phyloP scores from a whole-genome alignment of 176 grass and related monocot species.

The Phoenix dactylifera region DNA sequence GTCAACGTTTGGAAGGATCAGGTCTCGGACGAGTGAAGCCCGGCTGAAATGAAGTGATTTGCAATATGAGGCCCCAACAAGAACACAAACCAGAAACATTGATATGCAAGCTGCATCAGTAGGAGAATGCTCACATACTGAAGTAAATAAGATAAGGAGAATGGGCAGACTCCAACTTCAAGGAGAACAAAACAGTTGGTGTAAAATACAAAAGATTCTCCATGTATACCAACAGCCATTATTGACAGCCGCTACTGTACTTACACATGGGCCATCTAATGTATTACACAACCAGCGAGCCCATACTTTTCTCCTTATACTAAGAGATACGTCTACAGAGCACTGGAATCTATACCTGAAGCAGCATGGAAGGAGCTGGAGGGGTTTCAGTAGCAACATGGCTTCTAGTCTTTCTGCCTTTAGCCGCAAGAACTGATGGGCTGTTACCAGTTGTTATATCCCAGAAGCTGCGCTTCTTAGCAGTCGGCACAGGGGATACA shows the following conservation, averaged over 20 bases:
- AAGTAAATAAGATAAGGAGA: not conserved
- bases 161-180: too few species aligned
- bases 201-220: too few species aligned
- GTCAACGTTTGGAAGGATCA: constrained; percentile 27
- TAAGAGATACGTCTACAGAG: not conserved
- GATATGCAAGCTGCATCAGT: constrained; percentile 29
- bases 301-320: too few species aligned
- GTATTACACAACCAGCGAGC: too few species aligned
- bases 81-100: constrained; percentile 33
- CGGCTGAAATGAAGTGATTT: constrained; percentile 58
- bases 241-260: too few species aligned
- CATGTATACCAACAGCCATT: too few species aligned
- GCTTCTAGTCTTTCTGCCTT: constrained; percentile 79
- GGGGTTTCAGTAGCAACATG: constrained; percentile 53
- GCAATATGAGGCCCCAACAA: constrained; percentile 33
- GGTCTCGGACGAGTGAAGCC: constrained; percentile 57
- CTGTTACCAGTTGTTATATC: constrained; percentile 72
- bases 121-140: constrained; percentile 6
- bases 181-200: too few species aligned
- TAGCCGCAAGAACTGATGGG: constrained; percentile 59
- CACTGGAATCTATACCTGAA: constrained; percentile 47
- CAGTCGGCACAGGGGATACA: constrained; percentile 46
- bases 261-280: too few species aligned
- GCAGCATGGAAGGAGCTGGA: constrained; percentile 44
- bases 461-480: constrained; percentile 93